Evolutionary conservation across 257 asterid species (phyloP), one percentile per base, ranked within the genome.

Genomic region (Buddleja alternifolia): DNA sequence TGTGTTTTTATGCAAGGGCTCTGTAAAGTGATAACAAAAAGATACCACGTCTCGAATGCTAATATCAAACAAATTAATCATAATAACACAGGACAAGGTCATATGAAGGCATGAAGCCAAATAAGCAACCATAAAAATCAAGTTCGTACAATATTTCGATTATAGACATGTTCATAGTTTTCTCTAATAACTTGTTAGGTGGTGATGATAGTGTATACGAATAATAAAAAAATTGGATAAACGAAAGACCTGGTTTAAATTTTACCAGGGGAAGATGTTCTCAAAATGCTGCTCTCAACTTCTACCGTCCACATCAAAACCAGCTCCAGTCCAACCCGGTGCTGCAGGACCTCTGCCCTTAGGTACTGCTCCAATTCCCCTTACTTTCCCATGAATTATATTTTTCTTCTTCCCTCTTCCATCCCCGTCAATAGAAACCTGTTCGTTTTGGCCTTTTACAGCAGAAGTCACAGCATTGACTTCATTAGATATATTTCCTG

Each of bases 281-380:
- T 39, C 1, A 47, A 63, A 29, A 55, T 23, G 74, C 29, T 71
- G 57, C 53, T 70, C 66, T 91, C 79, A 90, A 77, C 83, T 83
- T 85, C 93, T 78, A 55, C 88, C 77, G 59, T 89, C 95, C 24
- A 89, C 93, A 72, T 92, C 94, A 82, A 92, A 89, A 64, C 96
- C 96, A 58, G 98, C 82, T 45, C 98, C 95, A 1, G 92, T 92
- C 98, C 96, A 92, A 73, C 95, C 96, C 62, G 92, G 82, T 34
- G 79, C 58, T 46, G 85, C 83, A 57, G 86, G 77, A 66, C 80
- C 86, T 78, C 90, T 81, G 74, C 94, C 83, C 80, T 87, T 92
- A 23, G 89, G 84, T 36, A 87, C 79, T 72, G 89, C 89, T 66
- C 96, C 96, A 24, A 86, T 80, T 73, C 94, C 96, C 51, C 77